phyloP scores from a whole-genome alignment of 257 asterid genomes.

The Schizonepeta tenuifolia region DNA sequence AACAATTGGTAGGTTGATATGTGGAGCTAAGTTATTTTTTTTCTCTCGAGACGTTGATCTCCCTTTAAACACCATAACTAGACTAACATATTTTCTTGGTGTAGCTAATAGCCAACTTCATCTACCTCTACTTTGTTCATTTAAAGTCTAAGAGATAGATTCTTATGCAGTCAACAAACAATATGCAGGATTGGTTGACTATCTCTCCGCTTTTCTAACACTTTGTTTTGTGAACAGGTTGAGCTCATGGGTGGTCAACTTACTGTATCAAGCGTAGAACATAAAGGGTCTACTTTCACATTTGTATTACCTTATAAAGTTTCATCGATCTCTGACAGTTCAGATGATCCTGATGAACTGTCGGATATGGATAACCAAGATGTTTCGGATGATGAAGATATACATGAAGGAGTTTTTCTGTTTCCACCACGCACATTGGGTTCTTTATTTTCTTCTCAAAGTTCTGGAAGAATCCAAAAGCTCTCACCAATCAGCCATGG shows the following conservation, averaged over 20 bases:
- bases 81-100: background rate
- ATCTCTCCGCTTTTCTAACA: background rate
- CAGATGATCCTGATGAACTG: constrained; percentile 77
- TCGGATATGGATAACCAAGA: constrained; percentile 60
- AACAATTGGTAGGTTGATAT: constrained; percentile 64
- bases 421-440: constrained; percentile 80
- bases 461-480: constrained; percentile 57
- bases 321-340: constrained; percentile 55
- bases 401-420: constrained; percentile 59
- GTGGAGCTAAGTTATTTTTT: background rate
- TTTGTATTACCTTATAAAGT: constrained; percentile 76
- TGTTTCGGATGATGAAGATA: constrained; percentile 57
- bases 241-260: constrained; percentile 97
- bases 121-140: background rate
- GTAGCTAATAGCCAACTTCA: background rate
- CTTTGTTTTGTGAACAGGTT: constrained; percentile 53
- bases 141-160: background rate
- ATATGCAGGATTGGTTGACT: background rate
- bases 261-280: constrained; percentile 69
- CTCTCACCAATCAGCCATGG: constrained; percentile 45
- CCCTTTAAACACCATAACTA: background rate
- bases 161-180: background rate
- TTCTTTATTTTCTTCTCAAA: constrained; percentile 63
- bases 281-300: constrained; percentile 80
- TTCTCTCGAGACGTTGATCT: background rate